Conservation (phyloP, 2,329 filamentous ascomycete species). For the Aspergillus sp. region DNA sequence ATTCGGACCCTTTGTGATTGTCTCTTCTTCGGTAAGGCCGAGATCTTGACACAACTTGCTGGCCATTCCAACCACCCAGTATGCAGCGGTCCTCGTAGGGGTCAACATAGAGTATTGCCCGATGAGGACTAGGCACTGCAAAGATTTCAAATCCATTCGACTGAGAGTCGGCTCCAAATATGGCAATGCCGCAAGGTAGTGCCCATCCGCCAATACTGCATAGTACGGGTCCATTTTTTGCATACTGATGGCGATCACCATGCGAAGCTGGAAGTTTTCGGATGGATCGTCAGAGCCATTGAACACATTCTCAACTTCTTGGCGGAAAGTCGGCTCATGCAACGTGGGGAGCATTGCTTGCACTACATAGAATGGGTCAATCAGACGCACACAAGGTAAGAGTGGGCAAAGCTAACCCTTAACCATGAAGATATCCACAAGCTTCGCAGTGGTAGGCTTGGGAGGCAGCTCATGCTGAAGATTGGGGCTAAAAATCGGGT, state of each 20-base stretch:
- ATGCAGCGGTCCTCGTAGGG: slow-evolving; percentile 85
- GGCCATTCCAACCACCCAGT: slow-evolving; percentile 87
- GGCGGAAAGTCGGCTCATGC: slow-evolving; percentile 75
- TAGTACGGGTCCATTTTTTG: slow-evolving; percentile 88
- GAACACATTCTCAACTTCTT: slow-evolving; percentile 79
- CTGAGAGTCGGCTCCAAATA: slow-evolving; percentile 78
- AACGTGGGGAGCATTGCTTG: slow-evolving; percentile 85
- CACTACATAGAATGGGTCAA: slow-evolving; percentile 51
- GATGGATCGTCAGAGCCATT: slow-evolving; percentile 72
- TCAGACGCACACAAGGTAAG: slow-evolving; percentile 1
- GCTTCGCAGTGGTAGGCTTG: slow-evolving; percentile 68
- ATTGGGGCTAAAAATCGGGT: slow-evolving; percentile 83
- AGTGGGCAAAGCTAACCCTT: slow-evolving; percentile 58
- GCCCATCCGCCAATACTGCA: slow-evolving; percentile 90
- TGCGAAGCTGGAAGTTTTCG: slow-evolving; percentile 81
- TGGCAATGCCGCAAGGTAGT: slow-evolving; percentile 85
- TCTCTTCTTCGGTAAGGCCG: slow-evolving; percentile 83
- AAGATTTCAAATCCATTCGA: slow-evolving; percentile 83
- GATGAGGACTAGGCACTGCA: slow-evolving; percentile 85
- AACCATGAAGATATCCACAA: slow-evolving; percentile 81
- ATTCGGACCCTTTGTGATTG: slow-evolving; percentile 64
- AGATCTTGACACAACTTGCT: slow-evolving; percentile 86
- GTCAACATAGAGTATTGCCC: slow-evolving; percentile 90
- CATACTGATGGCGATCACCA: slow-evolving; percentile 92
- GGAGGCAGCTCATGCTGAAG: slow-evolving; percentile 74